Percentiles rank a stretch among this genome's conserved stretches.
Evolutionary conservation across 768 basidiomycete species (phyloP).

Genomic region (Lentinula boryana): DNA sequence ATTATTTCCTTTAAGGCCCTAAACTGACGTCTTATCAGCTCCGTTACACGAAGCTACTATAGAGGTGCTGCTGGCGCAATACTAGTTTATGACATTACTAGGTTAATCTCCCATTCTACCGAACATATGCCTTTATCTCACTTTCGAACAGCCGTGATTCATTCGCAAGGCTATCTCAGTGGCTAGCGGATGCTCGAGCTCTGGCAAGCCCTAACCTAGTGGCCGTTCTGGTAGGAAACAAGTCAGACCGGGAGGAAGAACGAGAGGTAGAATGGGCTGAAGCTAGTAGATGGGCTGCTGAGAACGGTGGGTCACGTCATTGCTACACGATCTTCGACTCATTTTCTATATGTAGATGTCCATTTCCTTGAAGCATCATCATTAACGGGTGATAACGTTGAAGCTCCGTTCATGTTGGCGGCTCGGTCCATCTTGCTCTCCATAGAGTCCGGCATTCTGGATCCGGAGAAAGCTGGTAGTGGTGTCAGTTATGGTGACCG

Average conservation of each 20-base stretch:
- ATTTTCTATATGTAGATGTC: conserved; percentile 48
- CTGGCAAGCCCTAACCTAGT: conserved; percentile 90
- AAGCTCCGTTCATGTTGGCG: conserved; percentile 85
- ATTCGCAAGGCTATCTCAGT: conserved; percentile 76
- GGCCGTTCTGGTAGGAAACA: conserved; percentile 89
- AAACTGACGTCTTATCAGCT: conserved; percentile 34
- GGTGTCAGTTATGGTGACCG: conserved; percentile 97
- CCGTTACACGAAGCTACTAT: conserved; percentile 94
- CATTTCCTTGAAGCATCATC: conserved; percentile 95
- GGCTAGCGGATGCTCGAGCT: conserved; percentile 92
- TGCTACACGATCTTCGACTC: neutral
- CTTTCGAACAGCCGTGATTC: conserved; percentile 65
- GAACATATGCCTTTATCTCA: conserved; percentile 9
- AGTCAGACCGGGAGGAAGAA: conserved; percentile 91
- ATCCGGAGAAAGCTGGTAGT: conserved; percentile 91
- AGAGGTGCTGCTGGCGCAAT: conserved; percentile 90
- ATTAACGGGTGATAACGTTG: conserved; percentile 86
- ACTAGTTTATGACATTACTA: conserved; percentile 92
- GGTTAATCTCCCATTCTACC: conserved; percentile 34
- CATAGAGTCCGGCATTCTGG: conserved; percentile 85
- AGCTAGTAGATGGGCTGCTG: conserved; percentile 92
- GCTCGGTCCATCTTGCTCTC: conserved; percentile 85
- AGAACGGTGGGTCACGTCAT: conserved; percentile 61
- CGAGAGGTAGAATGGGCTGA: conserved; percentile 95
- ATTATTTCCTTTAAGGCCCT: neutral